Percentiles rank a stretch among this genome's conserved stretches.
phyloP scores from a whole-genome alignment of 257 asterid genomes.

The Nicotiana noctiflora region DNA sequence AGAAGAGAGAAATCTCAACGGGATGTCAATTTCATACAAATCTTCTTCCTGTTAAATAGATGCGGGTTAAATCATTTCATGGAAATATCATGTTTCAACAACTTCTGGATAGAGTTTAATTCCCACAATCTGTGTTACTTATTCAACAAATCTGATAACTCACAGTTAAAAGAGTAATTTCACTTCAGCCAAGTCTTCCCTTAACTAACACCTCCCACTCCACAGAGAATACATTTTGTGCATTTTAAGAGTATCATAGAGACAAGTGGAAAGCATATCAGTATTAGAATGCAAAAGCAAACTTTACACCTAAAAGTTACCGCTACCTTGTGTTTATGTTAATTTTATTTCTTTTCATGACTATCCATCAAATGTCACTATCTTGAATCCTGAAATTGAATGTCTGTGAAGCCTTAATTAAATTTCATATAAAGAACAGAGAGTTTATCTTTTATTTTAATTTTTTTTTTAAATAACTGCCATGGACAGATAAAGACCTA shows the following conservation, averaged over 20 bases:
- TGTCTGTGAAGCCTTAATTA: background rate
- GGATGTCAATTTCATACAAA: constrained; percentile 78
- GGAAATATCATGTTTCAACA: background rate
- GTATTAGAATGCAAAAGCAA: background rate
- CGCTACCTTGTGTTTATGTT: background rate
- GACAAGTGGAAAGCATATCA: background rate
- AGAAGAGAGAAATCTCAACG: constrained; percentile 62
- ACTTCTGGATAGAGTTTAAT: background rate
- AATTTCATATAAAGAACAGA: background rate
- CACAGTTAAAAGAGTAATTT: background rate
- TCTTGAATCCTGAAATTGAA: background rate
- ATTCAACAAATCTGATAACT: background rate
- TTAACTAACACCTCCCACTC: background rate
- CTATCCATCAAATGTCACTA: background rate
- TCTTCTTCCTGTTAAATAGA: constrained; percentile 75
- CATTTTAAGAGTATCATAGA: background rate
- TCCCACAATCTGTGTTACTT: background rate
- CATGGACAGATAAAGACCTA: background rate
- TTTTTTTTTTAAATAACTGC: background rate
- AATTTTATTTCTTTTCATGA: background rate
- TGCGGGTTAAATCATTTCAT: background rate
- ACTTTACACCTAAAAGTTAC: background rate
- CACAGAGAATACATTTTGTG: background rate
- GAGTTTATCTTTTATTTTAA: background rate
- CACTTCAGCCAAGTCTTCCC: background rate